phyloP scores from a whole-genome alignment of 2,329 filamentous ascomycete species.

The Ceratocystis harringtonii region DNA sequence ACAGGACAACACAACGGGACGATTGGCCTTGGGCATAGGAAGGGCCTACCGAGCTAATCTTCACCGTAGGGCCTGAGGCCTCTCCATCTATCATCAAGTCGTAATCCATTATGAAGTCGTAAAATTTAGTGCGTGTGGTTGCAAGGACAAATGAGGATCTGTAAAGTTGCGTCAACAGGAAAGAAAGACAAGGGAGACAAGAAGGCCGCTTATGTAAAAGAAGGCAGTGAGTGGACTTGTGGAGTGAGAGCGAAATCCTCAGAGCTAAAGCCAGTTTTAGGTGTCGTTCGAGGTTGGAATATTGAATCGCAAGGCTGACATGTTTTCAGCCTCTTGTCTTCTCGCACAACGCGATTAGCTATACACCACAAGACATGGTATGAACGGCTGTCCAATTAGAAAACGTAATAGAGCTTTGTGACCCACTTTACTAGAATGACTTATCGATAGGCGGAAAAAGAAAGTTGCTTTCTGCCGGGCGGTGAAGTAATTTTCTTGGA shows the following conservation, averaged over 20 bases:
- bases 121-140: not conserved
- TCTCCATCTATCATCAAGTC: slow-evolving; percentile 47
- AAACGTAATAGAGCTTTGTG: not conserved
- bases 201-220: not conserved
- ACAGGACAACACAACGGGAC: not conserved
- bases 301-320: not conserved
- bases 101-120: slow-evolving; percentile 35
- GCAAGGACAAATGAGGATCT: not conserved
- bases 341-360: not conserved
- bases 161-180: not conserved
- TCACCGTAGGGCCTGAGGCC: slow-evolving; percentile 40
- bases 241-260: not conserved
- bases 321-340: not conserved
- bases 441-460: slow-evolving; percentile 14
- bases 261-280: not conserved
- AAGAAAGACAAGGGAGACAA: not conserved
- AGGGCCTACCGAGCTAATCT: slow-evolving; percentile 41
- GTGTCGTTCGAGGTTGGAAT: not conserved
- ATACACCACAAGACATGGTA: not conserved
- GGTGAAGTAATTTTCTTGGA: slow-evolving; percentile 16
- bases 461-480: slow-evolving; percentile 16
- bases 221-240: not conserved
- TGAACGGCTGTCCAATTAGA: slow-evolving; percentile 2
- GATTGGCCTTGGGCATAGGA: not conserved
- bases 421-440: not conserved